Evolutionary conservation across 495 filamentous ascomycete species (phyloP).

Genomic region (Penicillium nucicola): DNA sequence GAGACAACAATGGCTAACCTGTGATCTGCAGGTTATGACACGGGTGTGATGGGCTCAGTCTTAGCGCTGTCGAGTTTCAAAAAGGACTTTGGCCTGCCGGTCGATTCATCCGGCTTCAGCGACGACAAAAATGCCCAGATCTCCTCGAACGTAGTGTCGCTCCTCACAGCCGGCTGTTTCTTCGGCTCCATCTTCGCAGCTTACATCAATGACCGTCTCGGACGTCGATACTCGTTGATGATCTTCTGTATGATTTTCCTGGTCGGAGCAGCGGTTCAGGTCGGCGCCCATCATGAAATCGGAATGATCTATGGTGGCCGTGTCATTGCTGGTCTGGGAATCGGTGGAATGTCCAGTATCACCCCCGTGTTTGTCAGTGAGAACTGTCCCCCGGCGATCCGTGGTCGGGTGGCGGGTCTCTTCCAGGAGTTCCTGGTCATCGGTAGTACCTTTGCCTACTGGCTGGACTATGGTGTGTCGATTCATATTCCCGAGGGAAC

Average conservation of each 20-base stretch:
- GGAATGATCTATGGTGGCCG: conserved; percentile 40
- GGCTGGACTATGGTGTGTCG: conserved; percentile 53
- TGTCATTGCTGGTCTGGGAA: conserved; percentile 41
- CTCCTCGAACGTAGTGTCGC: conserved; percentile 57
- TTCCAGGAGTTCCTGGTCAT: conserved; percentile 32
- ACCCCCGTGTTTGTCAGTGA: conserved; percentile 51
- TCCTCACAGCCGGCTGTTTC: conserved; percentile 65
- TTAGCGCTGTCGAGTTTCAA: conserved; percentile 55
- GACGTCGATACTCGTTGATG: conserved; percentile 56
- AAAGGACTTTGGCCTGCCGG: conserved; percentile 48
- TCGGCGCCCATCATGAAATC: conserved; percentile 37
- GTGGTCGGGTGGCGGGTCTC: conserved; percentile 42
- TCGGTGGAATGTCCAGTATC: conserved; percentile 45
- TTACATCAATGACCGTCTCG: conserved; percentile 53
- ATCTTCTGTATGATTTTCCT: conserved; percentile 57
- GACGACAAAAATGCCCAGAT: conserved; percentile 38
- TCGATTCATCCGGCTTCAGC: conserved; percentile 27
- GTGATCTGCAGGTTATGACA: conserved; percentile 56
- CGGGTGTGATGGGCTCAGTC: conserved; percentile 57
- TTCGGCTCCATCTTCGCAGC: conserved; percentile 63
- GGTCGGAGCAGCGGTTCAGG: conserved; percentile 61
- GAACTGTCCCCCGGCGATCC: conserved; percentile 37
- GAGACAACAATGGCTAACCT: too few relatives aligned
- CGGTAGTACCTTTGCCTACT: conserved; percentile 34
- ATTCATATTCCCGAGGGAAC: conserved; percentile 36